Conservation (phyloP, 805 yeast genomes). For the Candida wancherniae region DNA sequence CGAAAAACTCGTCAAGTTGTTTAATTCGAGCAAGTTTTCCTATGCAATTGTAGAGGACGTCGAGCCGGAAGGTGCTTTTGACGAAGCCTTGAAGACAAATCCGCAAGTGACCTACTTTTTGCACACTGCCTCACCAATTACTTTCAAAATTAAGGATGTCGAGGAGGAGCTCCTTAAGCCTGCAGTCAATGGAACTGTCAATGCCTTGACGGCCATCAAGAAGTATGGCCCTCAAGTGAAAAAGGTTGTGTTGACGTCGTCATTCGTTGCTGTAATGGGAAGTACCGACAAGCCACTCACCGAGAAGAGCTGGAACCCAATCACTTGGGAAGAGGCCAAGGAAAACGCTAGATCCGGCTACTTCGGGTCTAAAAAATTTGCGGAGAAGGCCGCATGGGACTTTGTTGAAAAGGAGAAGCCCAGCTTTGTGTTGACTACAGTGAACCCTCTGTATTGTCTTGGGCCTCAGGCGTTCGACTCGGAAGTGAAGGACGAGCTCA, state of each 20-base stretch:
- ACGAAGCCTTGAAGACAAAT: constrained; percentile 38
- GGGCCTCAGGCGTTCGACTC: constrained; percentile 23
- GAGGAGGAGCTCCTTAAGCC: constrained; percentile 43
- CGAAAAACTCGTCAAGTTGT: constrained; percentile 20
- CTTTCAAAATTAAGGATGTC: constrained; percentile 37
- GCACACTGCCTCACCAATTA: constrained; percentile 59
- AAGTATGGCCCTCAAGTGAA: constrained; percentile 38
- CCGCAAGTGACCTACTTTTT: constrained; percentile 50
- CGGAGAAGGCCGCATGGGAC: constrained; percentile 43
- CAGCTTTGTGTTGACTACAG: constrained; percentile 32
- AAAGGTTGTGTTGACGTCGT: constrained; percentile 45
- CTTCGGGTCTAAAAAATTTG: constrained; percentile 48
- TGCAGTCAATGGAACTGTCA: constrained; percentile 33
- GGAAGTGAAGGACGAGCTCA: constrained; percentile 27
- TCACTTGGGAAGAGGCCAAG: constrained; percentile 22
- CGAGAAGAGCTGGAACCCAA: constrained; percentile 16
- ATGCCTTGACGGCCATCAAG: constrained; percentile 47
- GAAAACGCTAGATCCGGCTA: constrained; percentile 41
- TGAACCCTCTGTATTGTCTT: constrained; percentile 18
- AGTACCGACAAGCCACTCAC: constrained; percentile 2
- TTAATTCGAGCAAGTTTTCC: constrained; percentile 28
- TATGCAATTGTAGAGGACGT: constrained; percentile 49
- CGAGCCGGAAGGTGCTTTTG: constrained; percentile 40
- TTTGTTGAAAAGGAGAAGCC: constrained; percentile 23
- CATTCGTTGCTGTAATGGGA: constrained; percentile 46